Evolutionary conservation across 768 basidiomycete species (phyloP), one percentile per base, ranked within the genome.

Genomic region (Panus rudis): DNA sequence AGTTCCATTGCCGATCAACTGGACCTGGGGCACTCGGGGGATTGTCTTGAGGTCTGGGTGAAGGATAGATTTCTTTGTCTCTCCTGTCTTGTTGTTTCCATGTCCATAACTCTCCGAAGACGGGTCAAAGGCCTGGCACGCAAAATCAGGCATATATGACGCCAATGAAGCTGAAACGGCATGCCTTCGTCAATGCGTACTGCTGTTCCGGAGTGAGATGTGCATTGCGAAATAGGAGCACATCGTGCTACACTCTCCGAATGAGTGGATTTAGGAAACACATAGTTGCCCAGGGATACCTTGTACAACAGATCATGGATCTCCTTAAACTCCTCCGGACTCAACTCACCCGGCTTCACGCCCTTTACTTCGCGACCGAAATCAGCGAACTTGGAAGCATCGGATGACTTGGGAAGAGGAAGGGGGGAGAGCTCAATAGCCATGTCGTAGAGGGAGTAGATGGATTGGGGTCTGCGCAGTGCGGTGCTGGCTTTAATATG

Each of bases 41-140:
- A 94, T 89, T 28, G 87, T 92, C 70, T 91, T 93, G 54, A 92
- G 76, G 59, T 92, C 86, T 0, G 89, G 86, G 57, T 91, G 88
- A 12, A 92, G 77, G 53, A 92, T 84, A 3, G 89, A 91, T 55
- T 83, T 83, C 54, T 72, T 75, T 17, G 80, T 79, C 33, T 67
- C 64, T 42, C 80, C 75, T 0, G 84, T 89, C 70, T 89, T 88
- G 69, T 89, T 88, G 63, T 90, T 90, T 2, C 90, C 88, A 54
- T 92, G 90, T 0, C 91, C 90, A 54, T 92, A 92, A 51, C 63
- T 76, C 53, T 76, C 69, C 21, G 71, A 64, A 0, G 63, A 41
- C 2, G 76, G 78, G 58, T 92, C 90, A 58, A 92, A 92, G 0
- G 83, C 82, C 89, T 90, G 16, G 12, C 17, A 21, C 21, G 17